Evolutionary conservation across 352 stramenopile species (phyloP).

Genomic region (Hyaloperonospora brassicae): DNA sequence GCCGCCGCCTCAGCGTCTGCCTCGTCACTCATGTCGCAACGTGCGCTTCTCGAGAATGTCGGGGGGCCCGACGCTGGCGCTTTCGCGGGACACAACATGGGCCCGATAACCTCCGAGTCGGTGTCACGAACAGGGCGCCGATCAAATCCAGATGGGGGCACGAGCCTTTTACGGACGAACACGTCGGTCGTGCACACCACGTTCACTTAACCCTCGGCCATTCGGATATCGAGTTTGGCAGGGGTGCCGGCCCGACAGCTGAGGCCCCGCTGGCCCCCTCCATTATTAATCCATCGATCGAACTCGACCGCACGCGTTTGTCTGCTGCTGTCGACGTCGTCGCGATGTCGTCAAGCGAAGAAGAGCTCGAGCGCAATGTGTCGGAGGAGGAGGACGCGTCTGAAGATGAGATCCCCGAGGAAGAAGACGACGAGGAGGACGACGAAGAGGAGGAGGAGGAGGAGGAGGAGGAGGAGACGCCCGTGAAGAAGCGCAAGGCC

Average conservation of each 20-base stretch:
- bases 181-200: no score
- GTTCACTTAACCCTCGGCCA: not conserved
- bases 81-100: conserved; percentile 13
- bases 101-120: conserved; percentile 1
- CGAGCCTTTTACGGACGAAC: no score
- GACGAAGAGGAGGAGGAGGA: conserved; percentile 52
- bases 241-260: conserved; percentile 5
- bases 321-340: conserved; percentile 3
- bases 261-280: no score
- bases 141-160: conserved; percentile 3
- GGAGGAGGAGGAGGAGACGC: conserved; percentile 37
- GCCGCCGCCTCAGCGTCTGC: conserved; percentile 13
- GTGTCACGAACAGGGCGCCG: conserved; percentile 10
- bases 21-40: conserved; percentile 21
- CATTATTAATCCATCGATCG: no score
- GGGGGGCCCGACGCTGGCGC: conserved; percentile 22
- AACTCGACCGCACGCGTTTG: not conserved
- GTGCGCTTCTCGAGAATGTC: conserved; percentile 23
- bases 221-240: conserved; percentile 13
- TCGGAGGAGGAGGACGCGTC: conserved; percentile 72
- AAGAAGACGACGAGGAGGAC: conserved; percentile 51
- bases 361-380: conserved; percentile 76
- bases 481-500: conserved; percentile 72
- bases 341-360: conserved; percentile 84
- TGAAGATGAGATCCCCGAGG: conserved; percentile 69